Base-by-base conservation (phyloP, 2,329 filamentous ascomycete species). In the Colletotrichum sp. region DNA sequence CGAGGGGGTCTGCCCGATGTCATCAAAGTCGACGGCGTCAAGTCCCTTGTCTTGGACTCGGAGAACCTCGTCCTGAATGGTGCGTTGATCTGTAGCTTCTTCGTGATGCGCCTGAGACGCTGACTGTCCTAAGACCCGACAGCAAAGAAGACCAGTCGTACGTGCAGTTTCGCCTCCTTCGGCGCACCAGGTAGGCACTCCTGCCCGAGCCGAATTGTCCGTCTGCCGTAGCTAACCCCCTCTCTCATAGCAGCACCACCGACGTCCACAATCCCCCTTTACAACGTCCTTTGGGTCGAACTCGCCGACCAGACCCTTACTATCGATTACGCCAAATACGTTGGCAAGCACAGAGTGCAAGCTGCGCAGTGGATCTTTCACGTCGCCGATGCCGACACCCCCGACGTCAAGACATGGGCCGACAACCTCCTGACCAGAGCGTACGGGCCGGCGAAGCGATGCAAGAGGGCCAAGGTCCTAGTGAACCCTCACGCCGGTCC, bases 401-500 rank as follows among this genome's bases (percentile, higher is more conserved):
- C 87, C 60, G 85, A 89, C n/a, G 86, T 89, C 10, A 87, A 89
- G 64, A 80, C 83, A 72, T 98, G 95, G 92, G 86, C 93, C 49
- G 87, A 89, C 32, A 87, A 86, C 69, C 88, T 98, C 39, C 83
- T 98, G 24, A 87, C 92, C 44, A 89, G 90, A 63, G 92, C 96
- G 28, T 98, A 98, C 81, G 86, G 93, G 87, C 71, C 86, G 9
- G 90, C 94, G 3, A 92, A 94, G 80, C 90, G 89, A 69, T 90
- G 89, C 74, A 97, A 96, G 84, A 92, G 95, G 63, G 93, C 97
- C 78, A 98, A 97, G 83, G 93, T 99, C 15, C 87, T 99, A 59
- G 90, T 99, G 77, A 99, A 99, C 84, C 97, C 97, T 0, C 94
- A 96, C 80, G 95, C 96, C 16, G 97, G 97, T 0, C 94, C 95